Evolutionary conservation across 2,329 filamentous ascomycete species (phyloP), one percentile per base, ranked within the genome.

Genomic region (Penicillium thymicola): DNA sequence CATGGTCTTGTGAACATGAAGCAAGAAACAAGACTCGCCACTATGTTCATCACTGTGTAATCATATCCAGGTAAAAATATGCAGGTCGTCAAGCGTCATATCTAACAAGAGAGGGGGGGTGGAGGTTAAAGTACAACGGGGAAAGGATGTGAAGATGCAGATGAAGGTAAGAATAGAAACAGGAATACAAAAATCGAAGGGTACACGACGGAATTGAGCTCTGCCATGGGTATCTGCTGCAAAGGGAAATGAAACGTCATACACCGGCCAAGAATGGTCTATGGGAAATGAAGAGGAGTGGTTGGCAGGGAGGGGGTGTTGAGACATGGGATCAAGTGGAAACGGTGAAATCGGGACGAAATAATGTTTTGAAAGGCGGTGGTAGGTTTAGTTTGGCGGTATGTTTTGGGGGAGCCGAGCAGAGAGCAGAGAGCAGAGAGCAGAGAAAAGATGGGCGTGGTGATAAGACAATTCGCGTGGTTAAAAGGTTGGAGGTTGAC

Each of bases 171-270:
- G n/a, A 34, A 40, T 42, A 32, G 30, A 44, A 38, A 48, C 28
- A 48, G 6, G 16, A 48, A 50, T 54, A 41, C 32, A 48, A 57
- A 45, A 46, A 32, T 21, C 25, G 18, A 48, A 46, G 32, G 42
- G n/a, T 28, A 51, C 47, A 52, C 10, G 34, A 42, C 50, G 50
- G 32, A 40, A 55, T 46, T 54, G 55, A 59, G 44, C 36, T 54
- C 54, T 63, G 52, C 48, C 60, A 55, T 45, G 61, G 63, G 64
- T 65, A 65, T 65, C 57, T 63, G 63, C 54, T 38, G 34, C 48
- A 45, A 56, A 52, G 55, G 38, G 52, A 61, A 54, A 58, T 50
- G 56, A 50, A 65, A 66, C 63, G 64, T 63, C 61, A 57, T 57
- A 49, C 55, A 61, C 53, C 59, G 34, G 48, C 40, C 43, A 56